Evolutionary conservation across 768 basidiomycete species (phyloP), one percentile per base, ranked within the genome.

Genomic region (Mycena alexandri): DNA sequence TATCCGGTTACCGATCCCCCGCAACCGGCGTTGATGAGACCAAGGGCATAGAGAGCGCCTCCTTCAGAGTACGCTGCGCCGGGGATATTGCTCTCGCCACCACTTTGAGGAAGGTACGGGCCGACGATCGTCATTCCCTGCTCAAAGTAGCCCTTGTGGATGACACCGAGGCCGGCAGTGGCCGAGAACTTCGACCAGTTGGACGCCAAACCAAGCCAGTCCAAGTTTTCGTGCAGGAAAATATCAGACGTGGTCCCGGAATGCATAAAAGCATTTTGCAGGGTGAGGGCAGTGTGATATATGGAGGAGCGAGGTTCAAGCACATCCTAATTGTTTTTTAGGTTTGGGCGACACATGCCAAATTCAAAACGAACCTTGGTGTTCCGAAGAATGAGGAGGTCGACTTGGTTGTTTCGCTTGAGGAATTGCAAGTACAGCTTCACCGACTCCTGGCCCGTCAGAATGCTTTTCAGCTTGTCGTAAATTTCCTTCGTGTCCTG

Each of bases 161-260:
- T 98, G 62, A 99, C 94, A 68, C 98, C 98, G 24, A 99, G 88
- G 11, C 94, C 96, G 21, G 98, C 96, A 14, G 98, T 98, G 8
- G 98, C 95, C 5, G 95, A 94, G 81, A 99, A 99, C 75, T 99
- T 99, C 33, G 95, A 94, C 98, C 98, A 99, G 77, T 99, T 99
- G 29, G 92, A 92, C 3, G 98, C 98, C 59, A 94, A 87, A 12
- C 89, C 93, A 5, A 99, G 88, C 96, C 96, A 99, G 76, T 98
- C 97, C 38, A 99, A 86, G 77, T 99, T 99, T 58, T 98, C 94
- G 14, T 96, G 90, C 21, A 99, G 83, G 82, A 99, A 99, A 25
- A 87, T 76, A 74, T 99, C 98, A 1, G 96, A 96, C 0, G 96
- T 95, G 4, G 98, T 99, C 52, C 98, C 98, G n/a, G 97, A 90